Conservation (phyloP, 2,329 filamentous ascomycete species). For the Stagonosporopsis chrysanthemi region DNA sequence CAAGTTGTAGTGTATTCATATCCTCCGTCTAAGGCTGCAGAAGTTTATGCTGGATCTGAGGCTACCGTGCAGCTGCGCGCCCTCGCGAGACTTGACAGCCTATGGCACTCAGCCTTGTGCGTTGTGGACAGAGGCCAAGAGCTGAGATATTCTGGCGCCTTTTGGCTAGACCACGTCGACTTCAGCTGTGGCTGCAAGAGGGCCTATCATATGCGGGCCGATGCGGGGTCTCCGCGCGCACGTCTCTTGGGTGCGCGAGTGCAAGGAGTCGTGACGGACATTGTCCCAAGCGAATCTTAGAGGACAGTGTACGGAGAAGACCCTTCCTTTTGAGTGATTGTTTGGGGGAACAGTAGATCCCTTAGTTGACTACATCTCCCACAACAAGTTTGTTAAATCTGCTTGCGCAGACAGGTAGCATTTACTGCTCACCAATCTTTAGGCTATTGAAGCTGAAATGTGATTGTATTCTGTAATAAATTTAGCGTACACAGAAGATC, state of each 20-base stretch:
- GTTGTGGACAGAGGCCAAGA: not conserved
- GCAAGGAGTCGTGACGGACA: not conserved
- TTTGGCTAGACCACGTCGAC: not conserved
- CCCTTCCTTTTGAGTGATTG: too few species aligned
- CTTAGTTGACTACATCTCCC: too few species aligned
- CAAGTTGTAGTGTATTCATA: not conserved
- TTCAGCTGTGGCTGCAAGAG: not conserved
- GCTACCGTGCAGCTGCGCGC: not conserved
- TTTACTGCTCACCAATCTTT: too few species aligned
- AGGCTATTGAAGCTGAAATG: too few species aligned
- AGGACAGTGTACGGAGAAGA: not conserved
- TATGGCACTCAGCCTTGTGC: not conserved
- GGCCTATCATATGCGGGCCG: not conserved
- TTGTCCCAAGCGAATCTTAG: not conserved
- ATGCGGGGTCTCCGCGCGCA: not conserved
- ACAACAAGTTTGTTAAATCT: too few species aligned
- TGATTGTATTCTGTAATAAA: too few species aligned
- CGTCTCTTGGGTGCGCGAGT: too few species aligned
- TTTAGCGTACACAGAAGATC: too few species aligned
- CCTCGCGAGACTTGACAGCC: not conserved
- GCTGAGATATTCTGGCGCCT: not conserved
- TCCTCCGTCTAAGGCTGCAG: not conserved
- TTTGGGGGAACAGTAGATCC: too few species aligned
- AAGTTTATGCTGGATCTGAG: not conserved
- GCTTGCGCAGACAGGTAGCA: too few species aligned